phyloP scores from a whole-genome alignment of 257 asterid genomes.

The Solanum habrochaites region DNA sequence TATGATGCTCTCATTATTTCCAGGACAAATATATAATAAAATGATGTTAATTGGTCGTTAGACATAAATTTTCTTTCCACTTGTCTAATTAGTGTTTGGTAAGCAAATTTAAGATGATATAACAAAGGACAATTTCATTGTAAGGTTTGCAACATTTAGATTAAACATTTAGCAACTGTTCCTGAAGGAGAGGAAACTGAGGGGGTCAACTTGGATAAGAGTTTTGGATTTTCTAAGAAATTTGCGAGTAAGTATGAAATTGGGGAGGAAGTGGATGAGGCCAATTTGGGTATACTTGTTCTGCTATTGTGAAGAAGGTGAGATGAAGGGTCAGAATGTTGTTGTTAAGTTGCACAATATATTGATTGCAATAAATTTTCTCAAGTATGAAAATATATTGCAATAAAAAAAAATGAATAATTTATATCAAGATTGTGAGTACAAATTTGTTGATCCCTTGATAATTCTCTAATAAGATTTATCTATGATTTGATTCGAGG shows the following conservation, averaged over 20 bases:
- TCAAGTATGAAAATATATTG: too few relatives aligned
- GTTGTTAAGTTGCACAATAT: slow-evolving; percentile 24
- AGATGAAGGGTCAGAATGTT: slow-evolving; percentile 46
- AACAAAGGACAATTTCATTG: not conserved
- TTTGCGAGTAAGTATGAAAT: slow-evolving; percentile 35
- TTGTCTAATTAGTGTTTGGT: not conserved
- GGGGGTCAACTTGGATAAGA: slow-evolving; percentile 35
- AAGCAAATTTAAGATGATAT: not conserved
- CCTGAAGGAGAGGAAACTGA: slow-evolving; percentile 18
- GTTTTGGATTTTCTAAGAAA: slow-evolving; percentile 50
- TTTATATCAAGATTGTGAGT: too few relatives aligned
- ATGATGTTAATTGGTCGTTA: not conserved
- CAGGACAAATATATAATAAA: not conserved
- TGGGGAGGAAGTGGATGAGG: slow-evolving; percentile 63
- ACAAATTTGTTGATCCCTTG: too few relatives aligned
- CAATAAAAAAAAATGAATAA: too few relatives aligned
- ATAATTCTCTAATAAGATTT: too few relatives aligned
- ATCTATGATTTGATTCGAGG: too few relatives aligned
- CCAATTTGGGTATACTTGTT: slow-evolving; percentile 57
- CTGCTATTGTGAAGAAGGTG: slow-evolving; percentile 54
- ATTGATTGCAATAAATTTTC: too few relatives aligned
- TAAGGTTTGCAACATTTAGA: not conserved
- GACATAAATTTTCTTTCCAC: not conserved
- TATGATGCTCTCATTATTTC: not conserved
- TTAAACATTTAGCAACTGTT: not conserved